These are phyloP conservation scores for Penicillium sp. DNA, from an alignment of 2,329 filamentous ascomycete genomes.

Conservation along the genomic window DNA sequence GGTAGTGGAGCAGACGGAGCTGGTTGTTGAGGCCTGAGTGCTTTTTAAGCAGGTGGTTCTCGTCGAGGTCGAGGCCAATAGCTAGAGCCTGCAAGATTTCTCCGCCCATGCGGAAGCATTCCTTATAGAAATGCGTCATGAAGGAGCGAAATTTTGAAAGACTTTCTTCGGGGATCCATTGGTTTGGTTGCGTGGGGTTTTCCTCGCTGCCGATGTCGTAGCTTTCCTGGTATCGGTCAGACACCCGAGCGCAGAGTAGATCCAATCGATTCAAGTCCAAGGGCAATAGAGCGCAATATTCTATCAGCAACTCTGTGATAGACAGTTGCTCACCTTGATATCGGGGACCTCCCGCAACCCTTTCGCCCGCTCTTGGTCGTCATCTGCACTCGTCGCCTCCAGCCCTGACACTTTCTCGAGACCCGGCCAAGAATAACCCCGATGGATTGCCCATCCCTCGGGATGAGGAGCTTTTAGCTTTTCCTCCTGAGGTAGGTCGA, in stretches of 20 bases:
- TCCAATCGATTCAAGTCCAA: neutral
- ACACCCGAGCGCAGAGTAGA: neutral
- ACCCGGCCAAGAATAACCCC: conserved; percentile 58
- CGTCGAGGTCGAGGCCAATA: conserved; percentile 49
- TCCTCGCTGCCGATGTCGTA: conserved; percentile 55
- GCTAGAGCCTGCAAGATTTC: conserved; percentile 51
- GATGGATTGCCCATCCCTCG: conserved; percentile 50
- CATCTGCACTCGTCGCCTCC: conserved; percentile 38
- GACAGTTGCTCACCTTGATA: conserved; percentile 46
- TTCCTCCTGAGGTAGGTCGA: conserved; percentile 45
- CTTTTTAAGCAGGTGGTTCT: conserved; percentile 47
- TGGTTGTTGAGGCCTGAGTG: conserved; percentile 61
- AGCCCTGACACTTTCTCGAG: conserved; percentile 54
- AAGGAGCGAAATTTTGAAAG: conserved; percentile 51
- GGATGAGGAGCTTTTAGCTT: conserved; percentile 54
- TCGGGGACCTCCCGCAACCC: conserved; percentile 51
- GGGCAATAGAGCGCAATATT: neutral
- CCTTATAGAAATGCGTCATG: conserved; percentile 53
- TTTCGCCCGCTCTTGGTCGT: conserved; percentile 43
- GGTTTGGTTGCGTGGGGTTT: conserved; percentile 48
- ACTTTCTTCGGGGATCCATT: conserved; percentile 49
- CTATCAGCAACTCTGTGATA: neutral
- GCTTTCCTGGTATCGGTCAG: conserved; percentile 44
- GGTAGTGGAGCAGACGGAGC: conserved; percentile 62
- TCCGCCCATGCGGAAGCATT: conserved; percentile 45